A percentile compares a stretch with the other conserved stretches of the same genome.
Evolutionary conservation across 2,329 filamentous ascomycete species (phyloP).

Genomic region (Ophiostoma sp.): DNA sequence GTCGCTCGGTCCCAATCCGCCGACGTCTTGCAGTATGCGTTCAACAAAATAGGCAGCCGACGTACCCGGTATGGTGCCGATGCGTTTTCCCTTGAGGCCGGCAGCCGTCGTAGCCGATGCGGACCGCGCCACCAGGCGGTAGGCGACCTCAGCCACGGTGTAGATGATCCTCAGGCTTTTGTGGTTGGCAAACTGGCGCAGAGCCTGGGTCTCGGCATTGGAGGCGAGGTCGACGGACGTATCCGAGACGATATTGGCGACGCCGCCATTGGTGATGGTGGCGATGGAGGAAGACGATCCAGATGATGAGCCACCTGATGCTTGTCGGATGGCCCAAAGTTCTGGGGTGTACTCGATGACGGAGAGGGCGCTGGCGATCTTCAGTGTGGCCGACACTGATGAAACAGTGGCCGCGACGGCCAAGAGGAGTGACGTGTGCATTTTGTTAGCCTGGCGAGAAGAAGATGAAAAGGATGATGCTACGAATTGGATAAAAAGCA

Average conservation of each 20-base stretch:
- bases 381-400: slow-evolving; percentile 14
- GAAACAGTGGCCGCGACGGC: background rate
- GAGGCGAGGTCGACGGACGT: slow-evolving; percentile 36
- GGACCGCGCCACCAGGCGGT: slow-evolving; percentile 38
- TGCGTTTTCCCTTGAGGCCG: slow-evolving; percentile 38
- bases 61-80: slow-evolving; percentile 37
- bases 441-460: background rate
- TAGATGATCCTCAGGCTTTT: slow-evolving; percentile 38
- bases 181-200: slow-evolving; percentile 37
- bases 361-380: slow-evolving; percentile 26
- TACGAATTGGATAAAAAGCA: no score
- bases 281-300: slow-evolving; percentile 6
- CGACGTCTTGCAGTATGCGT: slow-evolving; percentile 35
- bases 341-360: slow-evolving; percentile 31
- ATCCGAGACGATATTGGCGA: slow-evolving; percentile 35
- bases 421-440: slow-evolving; percentile 1
- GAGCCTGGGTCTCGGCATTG: slow-evolving; percentile 41
- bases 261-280: slow-evolving; percentile 37
- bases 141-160: slow-evolving; percentile 38
- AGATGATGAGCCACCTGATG: slow-evolving; percentile 27
- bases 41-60: slow-evolving; percentile 40
- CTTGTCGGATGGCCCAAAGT: slow-evolving; percentile 30
- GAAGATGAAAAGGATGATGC: background rate
- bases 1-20: slow-evolving; percentile 33
- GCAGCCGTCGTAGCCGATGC: slow-evolving; percentile 32